These are phyloP conservation scores for Galeopsis tetrahit DNA, from an alignment of 257 asterid genomes.

Conservation along the genomic window DNA sequence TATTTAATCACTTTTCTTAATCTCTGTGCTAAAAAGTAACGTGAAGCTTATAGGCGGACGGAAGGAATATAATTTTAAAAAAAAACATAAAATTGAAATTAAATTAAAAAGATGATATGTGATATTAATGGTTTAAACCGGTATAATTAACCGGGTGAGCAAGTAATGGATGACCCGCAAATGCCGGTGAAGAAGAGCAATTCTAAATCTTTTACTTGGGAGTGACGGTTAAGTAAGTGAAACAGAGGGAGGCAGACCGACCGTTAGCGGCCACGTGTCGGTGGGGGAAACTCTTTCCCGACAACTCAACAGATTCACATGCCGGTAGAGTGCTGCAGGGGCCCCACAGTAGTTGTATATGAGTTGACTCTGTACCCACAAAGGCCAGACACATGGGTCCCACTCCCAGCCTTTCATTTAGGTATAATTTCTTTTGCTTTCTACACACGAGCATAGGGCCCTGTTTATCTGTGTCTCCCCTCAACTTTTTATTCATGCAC, in stretches of 20 bases:
- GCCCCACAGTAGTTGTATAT: constrained; percentile 24
- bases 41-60: no score
- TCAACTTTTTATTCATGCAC: constrained; percentile 21
- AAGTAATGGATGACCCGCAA: neutral
- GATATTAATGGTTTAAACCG: no score
- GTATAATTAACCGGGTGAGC: neutral
- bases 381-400: constrained; percentile 51
- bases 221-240: constrained; percentile 24
- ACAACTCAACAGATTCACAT: constrained; percentile 61
- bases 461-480: constrained; percentile 16
- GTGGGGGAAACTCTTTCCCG: constrained; percentile 36
- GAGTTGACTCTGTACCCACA: constrained; percentile 48
- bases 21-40: no score
- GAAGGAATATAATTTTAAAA: no score
- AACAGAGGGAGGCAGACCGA: constrained; percentile 13
- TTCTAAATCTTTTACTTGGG: neutral
- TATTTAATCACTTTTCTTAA: no score
- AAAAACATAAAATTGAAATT: no score
- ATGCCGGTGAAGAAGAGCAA: constrained; percentile 5
- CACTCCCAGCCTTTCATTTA: neutral
- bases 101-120: no score
- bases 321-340: constrained; percentile 32
- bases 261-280: constrained; percentile 40
- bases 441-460: constrained; percentile 35
- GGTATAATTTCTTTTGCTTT: constrained; percentile 19